Evolutionary conservation across 192 early-diverging fungal genomes (phyloP).

Genomic region (Podila epicladia): DNA sequence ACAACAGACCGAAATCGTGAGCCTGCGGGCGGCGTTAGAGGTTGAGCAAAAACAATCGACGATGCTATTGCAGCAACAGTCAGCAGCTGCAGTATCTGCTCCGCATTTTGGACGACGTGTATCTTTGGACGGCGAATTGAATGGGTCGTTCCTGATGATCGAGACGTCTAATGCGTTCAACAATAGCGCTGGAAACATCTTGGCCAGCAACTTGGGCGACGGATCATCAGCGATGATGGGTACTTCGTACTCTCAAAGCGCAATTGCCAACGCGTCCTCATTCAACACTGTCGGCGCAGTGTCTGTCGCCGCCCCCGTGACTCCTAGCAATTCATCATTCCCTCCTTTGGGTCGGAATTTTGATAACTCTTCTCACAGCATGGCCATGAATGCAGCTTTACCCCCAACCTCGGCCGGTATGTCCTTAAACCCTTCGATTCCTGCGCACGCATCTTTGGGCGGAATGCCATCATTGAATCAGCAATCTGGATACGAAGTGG

Average conservation of each 20-base stretch:
- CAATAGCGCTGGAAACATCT: no score
- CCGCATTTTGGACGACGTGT: conserved; percentile 24
- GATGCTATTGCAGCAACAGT: conserved; percentile 20
- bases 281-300: no score
- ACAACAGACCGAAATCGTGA: conserved; percentile 48
- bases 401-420: neutral
- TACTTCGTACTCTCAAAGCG: no score
- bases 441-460: neutral
- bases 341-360: neutral
- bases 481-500: conserved; percentile 23
- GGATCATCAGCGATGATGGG: no score
- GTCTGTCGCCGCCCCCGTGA: neutral
- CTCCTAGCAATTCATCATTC: neutral
- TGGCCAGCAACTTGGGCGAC: no score
- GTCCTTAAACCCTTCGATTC: neutral
- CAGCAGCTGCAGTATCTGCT: conserved; percentile 21
- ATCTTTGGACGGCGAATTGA: conserved; percentile 29
- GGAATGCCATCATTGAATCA: conserved; percentile 1
- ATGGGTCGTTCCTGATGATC: conserved; percentile 37
- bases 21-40: conserved; percentile 24
- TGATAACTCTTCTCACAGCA: neutral
- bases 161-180: conserved; percentile 1
- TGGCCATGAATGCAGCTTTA: neutral
- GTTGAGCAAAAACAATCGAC: conserved; percentile 35
- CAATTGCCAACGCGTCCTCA: no score